These are phyloP conservation scores for Talaromyces sp. DNA, from an alignment of 2,329 filamentous ascomycete species.

Conservation along the genomic window DNA sequence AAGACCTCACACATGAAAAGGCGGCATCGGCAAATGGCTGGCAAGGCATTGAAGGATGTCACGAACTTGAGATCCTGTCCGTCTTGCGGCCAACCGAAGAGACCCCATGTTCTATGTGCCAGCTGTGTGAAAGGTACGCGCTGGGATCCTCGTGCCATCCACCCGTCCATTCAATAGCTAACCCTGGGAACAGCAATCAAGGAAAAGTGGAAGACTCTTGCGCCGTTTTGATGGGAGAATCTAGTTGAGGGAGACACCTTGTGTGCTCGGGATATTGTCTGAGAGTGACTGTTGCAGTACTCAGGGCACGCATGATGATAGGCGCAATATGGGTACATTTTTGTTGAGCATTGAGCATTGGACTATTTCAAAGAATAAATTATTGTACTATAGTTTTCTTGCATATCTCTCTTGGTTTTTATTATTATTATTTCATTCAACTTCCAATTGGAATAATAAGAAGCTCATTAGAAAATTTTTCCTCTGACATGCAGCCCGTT, in stretches of 20 bases:
- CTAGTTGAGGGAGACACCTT: neutral
- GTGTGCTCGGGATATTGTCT: neutral
- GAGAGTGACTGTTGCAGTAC: neutral
- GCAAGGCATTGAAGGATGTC: constrained; percentile 89
- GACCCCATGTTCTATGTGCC: constrained; percentile 82
- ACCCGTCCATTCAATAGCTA: neutral
- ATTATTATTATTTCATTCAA: neutral
- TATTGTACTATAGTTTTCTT: neutral
- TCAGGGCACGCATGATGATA: neutral
- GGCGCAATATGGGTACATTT: neutral
- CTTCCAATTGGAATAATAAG: neutral
- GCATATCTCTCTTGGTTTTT: neutral
- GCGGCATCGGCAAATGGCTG: constrained; percentile 87
- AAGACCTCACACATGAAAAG: constrained; percentile 98
- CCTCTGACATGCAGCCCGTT: neutral
- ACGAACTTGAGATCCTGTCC: constrained; percentile 84
- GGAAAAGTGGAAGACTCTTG: constrained; percentile 36
- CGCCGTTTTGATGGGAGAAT: neutral
- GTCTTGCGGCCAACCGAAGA: constrained; percentile 80
- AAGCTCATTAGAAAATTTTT: neutral
- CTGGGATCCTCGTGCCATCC: constrained; percentile 13
- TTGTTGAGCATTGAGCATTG: neutral
- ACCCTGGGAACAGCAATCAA: constrained; percentile 36
- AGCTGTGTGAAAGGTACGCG: constrained; percentile 75
- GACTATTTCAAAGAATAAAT: neutral